phyloP scores from a whole-genome alignment of 1,284 basidiomycete genomes.

The Agroathelia rolfsii region DNA sequence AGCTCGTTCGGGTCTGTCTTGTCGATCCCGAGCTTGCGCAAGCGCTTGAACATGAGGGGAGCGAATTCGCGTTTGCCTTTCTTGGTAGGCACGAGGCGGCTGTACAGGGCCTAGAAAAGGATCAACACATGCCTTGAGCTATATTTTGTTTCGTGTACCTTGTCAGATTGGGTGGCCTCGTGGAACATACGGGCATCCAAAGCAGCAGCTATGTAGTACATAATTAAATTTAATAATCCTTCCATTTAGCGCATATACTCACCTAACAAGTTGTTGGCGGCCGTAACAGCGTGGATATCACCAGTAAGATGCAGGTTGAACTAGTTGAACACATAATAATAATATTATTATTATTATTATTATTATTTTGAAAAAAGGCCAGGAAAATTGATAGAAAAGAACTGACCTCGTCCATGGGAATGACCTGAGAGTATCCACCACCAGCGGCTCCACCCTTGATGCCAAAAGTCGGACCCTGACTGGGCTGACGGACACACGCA shows the following conservation, averaged over 20 bases:
- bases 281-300: constrained; percentile 96
- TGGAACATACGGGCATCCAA: constrained; percentile 98
- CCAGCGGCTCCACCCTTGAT: constrained; percentile 99
- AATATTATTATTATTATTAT: not conserved
- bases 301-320: constrained; percentile 96
- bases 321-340: constrained; percentile 25
- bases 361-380: not conserved
- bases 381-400: not conserved
- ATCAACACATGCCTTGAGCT: no score
- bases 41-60: constrained; percentile 91
- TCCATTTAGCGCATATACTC: constrained; percentile 11
- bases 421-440: constrained; percentile 97
- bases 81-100: constrained; percentile 84
- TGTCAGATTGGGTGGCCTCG: constrained; percentile 92
- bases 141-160: constrained; percentile 35
- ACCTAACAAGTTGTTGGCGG: constrained; percentile 95
- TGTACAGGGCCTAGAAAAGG: constrained; percentile 64
- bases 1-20: constrained; percentile 91
- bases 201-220: constrained; percentile 64
- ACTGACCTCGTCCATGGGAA: constrained; percentile 94
- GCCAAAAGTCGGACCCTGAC: constrained; percentile 97
- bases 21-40: constrained; percentile 91
- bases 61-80: constrained; percentile 95
- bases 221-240: constrained; percentile 2
- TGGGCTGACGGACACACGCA: constrained; percentile 98